Evolutionary conservation across 2,329 filamentous ascomycete genomes (phyloP), one percentile per base, ranked within the genome.

Genomic region (Paraconiothyrium sp.): DNA sequence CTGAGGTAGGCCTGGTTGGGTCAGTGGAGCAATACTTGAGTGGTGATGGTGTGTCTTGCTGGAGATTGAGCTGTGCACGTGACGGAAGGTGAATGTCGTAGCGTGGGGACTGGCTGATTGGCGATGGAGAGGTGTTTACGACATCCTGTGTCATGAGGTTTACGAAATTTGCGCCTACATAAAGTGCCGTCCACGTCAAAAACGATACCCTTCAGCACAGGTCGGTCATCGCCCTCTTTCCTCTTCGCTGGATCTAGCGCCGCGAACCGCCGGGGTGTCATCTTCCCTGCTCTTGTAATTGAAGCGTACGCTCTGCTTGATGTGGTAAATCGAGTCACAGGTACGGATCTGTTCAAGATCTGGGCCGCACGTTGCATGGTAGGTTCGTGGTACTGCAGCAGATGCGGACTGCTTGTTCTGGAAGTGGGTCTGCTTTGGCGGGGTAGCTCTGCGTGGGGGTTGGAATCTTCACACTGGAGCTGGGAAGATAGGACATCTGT

Each of bases 161-260:
- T 20, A 20, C 20, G 20, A 20, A 35, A 11, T 6, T 9, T 43
- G 22, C 1, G 83, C 89, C 81, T 80, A 96, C 94, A 97, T 62
- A 98, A 80, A 27, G 94, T 99, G 3, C 94, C 94, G 78, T 99
- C 94, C 65, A 99, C 92, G 80, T 99, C 94, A 79, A 98, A 98
- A 14, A 98, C 83, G 30, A 90, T 84, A 1, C 88, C 88, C 69
- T 84, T 83, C 59, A 90, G 71, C 34, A 70, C 71, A 46, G 84
- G 83, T 20, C 78, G 78, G 51, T 74, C 78, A 62, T 78, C 64
- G 56, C 75, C 67, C 22, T 69, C 64, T 22, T 57, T 61, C 49
- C 55, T 57, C 62, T 70, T 67, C 22, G 68, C 68, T 5, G 79
- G 73, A 60, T 80, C 75, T 58, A 87, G 73, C 13, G 85, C 84